Conservation (phyloP, 306 rosid species). For the Quercus alba region DNA sequence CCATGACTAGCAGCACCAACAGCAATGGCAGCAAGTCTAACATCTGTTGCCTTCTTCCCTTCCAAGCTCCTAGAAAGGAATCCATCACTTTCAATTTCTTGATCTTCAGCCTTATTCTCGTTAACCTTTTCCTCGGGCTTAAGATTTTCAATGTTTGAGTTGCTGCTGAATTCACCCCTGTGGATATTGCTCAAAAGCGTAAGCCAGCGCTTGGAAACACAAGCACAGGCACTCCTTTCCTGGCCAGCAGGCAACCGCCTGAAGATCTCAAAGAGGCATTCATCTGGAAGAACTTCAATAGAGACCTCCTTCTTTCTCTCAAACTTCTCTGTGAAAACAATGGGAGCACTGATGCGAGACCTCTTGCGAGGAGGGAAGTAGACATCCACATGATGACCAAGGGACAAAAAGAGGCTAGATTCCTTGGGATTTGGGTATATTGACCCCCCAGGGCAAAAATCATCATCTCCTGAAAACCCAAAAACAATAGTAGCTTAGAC, state of each 20-base stretch:
- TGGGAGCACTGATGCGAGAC: conserved; percentile 58
- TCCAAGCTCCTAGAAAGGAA: conserved; percentile 83
- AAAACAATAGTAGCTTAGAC: conserved; percentile 23
- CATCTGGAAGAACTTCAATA: conserved; percentile 80
- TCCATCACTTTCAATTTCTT: conserved; percentile 60
- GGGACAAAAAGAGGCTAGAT: conserved; percentile 67
- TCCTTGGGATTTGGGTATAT: conserved; percentile 81
- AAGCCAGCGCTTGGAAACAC: conserved; percentile 95
- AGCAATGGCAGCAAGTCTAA: conserved; percentile 87
- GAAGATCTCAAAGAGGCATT: conserved; percentile 90
- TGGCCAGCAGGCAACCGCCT: conserved; percentile 77
- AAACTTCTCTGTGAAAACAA: conserved; percentile 49
- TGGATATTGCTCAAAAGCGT: conserved; percentile 65
- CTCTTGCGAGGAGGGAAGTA: conserved; percentile 70
- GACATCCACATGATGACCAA: conserved; percentile 55
- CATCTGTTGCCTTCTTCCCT: conserved; percentile 83
- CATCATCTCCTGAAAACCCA: conserved; percentile 67
- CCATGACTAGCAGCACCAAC: conserved; percentile 88
- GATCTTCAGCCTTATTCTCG: conserved; percentile 39
- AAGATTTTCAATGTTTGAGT: not conserved
- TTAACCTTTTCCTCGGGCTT: conserved; percentile 13
- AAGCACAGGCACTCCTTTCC: conserved; percentile 71
- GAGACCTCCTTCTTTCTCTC: conserved; percentile 60
- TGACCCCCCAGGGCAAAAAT: conserved; percentile 72
- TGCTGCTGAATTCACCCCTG: conserved; percentile 48